Conservation (phyloP, 2,329 filamentous ascomycete species). For the Fusarium musae region DNA sequence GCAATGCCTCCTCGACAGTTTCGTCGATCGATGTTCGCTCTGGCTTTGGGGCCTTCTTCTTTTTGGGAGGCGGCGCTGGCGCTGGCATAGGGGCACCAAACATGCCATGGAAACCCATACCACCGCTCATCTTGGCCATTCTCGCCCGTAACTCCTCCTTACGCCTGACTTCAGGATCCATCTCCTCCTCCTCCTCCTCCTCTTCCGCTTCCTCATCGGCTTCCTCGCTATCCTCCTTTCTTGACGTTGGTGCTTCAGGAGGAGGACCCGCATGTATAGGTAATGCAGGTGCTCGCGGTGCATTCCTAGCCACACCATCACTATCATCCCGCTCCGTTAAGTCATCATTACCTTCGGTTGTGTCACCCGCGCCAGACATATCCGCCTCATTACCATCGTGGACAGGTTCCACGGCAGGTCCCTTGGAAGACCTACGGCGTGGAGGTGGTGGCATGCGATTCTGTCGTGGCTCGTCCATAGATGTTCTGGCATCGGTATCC, state of each 20-base stretch:
- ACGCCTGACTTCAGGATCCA: conserved; percentile 87
- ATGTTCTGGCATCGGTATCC: conserved; percentile 60
- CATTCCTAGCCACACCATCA: conserved; percentile 65
- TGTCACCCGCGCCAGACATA: conserved; percentile 72
- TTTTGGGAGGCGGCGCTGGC: conserved; percentile 62
- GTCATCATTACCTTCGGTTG: conserved; percentile 70
- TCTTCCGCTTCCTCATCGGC: conserved; percentile 71
- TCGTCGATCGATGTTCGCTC: conserved; percentile 56
- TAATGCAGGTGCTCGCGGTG: conserved; percentile 54
- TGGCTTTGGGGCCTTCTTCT: conserved; percentile 64
- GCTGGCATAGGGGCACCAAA: conserved; percentile 80
- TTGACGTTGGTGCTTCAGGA: conserved; percentile 25
- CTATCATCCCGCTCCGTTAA: conserved; percentile 78
- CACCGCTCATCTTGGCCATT: conserved; percentile 98
- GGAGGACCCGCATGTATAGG: conserved; percentile 40
- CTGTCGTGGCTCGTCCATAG: conserved; percentile 58
- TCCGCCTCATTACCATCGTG: conserved; percentile 73
- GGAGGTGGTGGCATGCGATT: conserved; percentile 54
- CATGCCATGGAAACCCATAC: conserved; percentile 97
- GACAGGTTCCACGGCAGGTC: conserved; percentile 53
- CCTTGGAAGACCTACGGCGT: conserved; percentile 65
- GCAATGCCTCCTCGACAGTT: conserved; percentile 57
- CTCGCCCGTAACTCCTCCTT: conserved; percentile 90
- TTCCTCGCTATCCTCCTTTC: conserved; percentile 65
- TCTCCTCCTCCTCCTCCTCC: conserved; percentile 79